Base-by-base conservation (phyloP, 177 flowering plant genomes). In the Vitis hybrid region DNA sequence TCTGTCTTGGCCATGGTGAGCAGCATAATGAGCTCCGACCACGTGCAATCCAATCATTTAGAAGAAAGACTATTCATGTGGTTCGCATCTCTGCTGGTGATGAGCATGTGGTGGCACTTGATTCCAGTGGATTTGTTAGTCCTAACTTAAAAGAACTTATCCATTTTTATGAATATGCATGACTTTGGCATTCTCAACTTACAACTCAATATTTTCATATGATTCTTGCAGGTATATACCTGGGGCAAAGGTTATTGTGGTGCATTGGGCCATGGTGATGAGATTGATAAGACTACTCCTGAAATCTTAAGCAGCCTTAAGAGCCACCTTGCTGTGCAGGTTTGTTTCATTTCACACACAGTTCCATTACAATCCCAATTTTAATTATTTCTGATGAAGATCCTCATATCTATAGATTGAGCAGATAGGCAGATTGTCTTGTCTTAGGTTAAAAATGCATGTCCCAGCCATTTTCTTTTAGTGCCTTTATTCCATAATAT, bases 161-260 rank as follows among this genome's bases (percentile, higher is more conserved):
- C 48, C 3, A 29, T 22, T 22, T 61, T 13, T 9, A 16, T 53
- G 48, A 31, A 29, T 1, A n/a, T 67, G 60, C 45, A 6, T 39
- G 45, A 39, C 45, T 39, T 6, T 39, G 45, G 45, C 8, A 5
- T 39, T 39, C 45, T 39, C 45, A 39, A 39, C 45, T 5, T 1
- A 39, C 45, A 39, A 59, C 39, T 29, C 12, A 63, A 6, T 5
- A n/a, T 5, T 49, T 26, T 8, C 52, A 16, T 8, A 39, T 72
- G 61, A 20, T 67, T 51, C 15, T 65, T 67, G 60, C 82, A 94
- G 97, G 96, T 90, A 45, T 90, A 92, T 69, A 94, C 96, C 52
- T 94, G 99, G 99, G 99, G 99, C 15, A 94, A 94, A 82, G 99
- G 99, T 68, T 92, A 92, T 55, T 94, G 98, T 81, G 98, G 99